Conservation (phyloP, 371 early-diverging fungal genomes). For the Mucor ambiguus region DNA sequence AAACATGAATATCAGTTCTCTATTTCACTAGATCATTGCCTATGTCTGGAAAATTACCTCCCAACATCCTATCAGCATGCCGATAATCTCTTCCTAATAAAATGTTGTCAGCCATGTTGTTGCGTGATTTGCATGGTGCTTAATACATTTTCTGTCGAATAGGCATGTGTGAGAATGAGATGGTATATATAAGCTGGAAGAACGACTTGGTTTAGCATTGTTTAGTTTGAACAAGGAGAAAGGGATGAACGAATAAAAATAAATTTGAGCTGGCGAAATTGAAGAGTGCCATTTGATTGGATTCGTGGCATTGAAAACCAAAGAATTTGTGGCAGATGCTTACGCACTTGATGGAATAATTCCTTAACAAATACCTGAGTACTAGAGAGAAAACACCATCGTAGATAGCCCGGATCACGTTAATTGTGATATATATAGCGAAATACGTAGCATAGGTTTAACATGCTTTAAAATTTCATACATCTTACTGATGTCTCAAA, state of each 20-base stretch:
- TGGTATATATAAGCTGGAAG: slow-evolving; percentile 55
- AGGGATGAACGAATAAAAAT: not conserved
- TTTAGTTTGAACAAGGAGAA: not conserved
- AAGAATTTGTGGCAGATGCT: not conserved
- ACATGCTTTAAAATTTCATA: not conserved
- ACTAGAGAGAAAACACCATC: not conserved
- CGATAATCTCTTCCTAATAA: slow-evolving; percentile 70
- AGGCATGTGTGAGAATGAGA: slow-evolving; percentile 55
- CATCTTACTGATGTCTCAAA: not conserved
- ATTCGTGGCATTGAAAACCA: not conserved
- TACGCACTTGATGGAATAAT: not conserved
- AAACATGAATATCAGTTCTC: not conserved
- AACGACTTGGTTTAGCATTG: slow-evolving; percentile 39
- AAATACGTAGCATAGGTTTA: not conserved
- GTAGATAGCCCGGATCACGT: not conserved
- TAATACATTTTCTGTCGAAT: slow-evolving; percentile 61
- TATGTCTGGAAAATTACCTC: slow-evolving; percentile 34
- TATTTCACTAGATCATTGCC: not conserved
- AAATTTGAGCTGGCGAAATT: not conserved
- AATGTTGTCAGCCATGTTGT: not conserved
- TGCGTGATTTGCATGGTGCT: too few species aligned
- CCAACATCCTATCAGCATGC: slow-evolving; percentile 74
- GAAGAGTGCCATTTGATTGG: not conserved
- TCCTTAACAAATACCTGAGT: not conserved
- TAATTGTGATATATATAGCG: not conserved